Base-by-base conservation (phyloP, 2,329 filamentous ascomycete genomes). In the Elsinoe ampelina region DNA sequence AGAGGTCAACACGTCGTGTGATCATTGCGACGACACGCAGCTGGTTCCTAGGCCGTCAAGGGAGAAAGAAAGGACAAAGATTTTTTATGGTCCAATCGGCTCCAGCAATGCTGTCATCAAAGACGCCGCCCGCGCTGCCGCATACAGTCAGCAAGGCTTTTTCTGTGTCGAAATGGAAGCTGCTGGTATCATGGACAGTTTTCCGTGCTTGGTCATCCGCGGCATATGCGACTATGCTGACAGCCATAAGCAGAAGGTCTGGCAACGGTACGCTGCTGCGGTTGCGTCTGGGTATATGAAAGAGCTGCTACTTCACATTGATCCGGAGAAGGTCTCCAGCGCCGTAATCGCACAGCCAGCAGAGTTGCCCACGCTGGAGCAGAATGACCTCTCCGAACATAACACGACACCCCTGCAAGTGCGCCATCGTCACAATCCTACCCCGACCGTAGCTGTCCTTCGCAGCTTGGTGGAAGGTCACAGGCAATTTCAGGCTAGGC, bases 121-220 rank as follows among this genome's bases (percentile, higher is more conserved):
- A n/a, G 50, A 47, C 36, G 54, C 12, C 3, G 22, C 45, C 17
- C 35, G 54, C 7, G 52, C 57, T 5, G 54, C 50, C 7, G n/a
- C 5, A 4, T 38, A 54, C 3, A 32, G 54, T 11, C 15, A 10
- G 3, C 15, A 39, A 15, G 19, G 52, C 12, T 42, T 59, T 7
- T 54, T 59, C 20, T 58, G 54, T 6, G 55, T 62, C 17, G 60
- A 62, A 32, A 61, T 60, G 58, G 64, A 63, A 42, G 61, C 60
- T 15, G 59, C 59, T 17, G 59, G 59, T 36, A 20, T 59, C 1
- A 59, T 58, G 59, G 58, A 61, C 11, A 32, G 45, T 39, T 32
- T 61, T 4, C 58, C 56, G 1, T 54, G 43, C 34, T 3, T 62
- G 8, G 38, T 62, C 20, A 61, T 62, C 22, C 55, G 58, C 3